phyloP scores from a whole-genome alignment of 2,329 filamentous ascomycete species.

The Plenodomus tracheiphilus region DNA sequence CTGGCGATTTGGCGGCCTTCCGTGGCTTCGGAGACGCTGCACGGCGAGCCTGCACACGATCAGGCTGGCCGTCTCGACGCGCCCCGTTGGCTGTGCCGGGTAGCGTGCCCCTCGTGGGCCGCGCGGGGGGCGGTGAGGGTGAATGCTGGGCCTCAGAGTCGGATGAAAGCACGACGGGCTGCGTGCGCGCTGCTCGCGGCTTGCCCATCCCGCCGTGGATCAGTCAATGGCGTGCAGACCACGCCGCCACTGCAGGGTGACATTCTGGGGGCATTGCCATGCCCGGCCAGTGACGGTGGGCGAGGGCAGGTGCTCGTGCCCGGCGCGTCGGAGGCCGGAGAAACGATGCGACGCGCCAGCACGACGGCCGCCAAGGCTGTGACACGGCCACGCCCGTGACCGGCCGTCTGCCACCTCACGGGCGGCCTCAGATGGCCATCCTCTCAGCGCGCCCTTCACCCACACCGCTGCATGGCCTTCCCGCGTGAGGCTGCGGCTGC shows the following conservation, averaged over 20 bases:
- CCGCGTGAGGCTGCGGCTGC: not conserved
- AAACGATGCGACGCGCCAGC: not conserved
- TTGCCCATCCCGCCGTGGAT: slow-evolving; percentile 43
- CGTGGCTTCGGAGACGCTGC: slow-evolving; percentile 26
- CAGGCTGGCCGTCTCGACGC: slow-evolving; percentile 18
- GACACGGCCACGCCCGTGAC: not conserved
- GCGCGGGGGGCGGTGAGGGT: slow-evolving; percentile 36
- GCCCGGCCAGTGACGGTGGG: slow-evolving; percentile 18
- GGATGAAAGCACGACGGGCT: slow-evolving; percentile 43
- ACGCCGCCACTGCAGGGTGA: slow-evolving; percentile 19
- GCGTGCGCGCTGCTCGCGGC: slow-evolving; percentile 42
- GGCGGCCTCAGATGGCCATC: not conserved
- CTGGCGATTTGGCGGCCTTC: slow-evolving; percentile 35
- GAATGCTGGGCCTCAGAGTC: slow-evolving; percentile 34
- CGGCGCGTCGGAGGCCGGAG: slow-evolving; percentile 13
- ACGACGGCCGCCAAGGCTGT: not conserved
- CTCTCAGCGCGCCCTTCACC: not conserved
- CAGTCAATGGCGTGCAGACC: slow-evolving; percentile 16
- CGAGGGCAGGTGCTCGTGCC: slow-evolving; percentile 1
- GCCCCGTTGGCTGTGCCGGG: slow-evolving; percentile 20
- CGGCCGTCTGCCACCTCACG: not conserved
- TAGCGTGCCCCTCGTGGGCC: slow-evolving; percentile 35
- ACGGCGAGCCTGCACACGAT: slow-evolving; percentile 22
- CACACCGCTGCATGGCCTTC: slow-evolving; percentile 8
- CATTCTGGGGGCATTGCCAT: slow-evolving; percentile 28